Conservation (phyloP, 352 stramenopile genomes). For the Pythium dissimile region DNA sequence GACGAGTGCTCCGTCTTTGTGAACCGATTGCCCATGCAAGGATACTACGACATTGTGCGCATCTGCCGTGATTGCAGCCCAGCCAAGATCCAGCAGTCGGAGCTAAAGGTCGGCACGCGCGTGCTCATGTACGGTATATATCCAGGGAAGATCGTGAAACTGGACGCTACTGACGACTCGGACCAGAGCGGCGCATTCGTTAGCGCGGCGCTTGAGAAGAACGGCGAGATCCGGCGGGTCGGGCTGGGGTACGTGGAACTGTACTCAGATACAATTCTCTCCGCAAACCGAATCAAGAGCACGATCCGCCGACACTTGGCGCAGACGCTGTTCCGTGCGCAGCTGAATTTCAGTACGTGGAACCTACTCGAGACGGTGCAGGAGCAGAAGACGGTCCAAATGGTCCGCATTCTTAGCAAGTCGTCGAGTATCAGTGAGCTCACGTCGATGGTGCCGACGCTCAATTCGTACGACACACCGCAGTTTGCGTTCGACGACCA, state of each 20-base stretch:
- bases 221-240: conserved; percentile 38
- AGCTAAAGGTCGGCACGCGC: conserved; percentile 59
- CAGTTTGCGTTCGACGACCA: conserved; percentile 42
- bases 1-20: conserved; percentile 81
- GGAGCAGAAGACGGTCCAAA: conserved; percentile 80
- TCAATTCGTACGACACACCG: conserved; percentile 66
- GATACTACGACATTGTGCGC: conserved; percentile 80
- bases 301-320: conserved; percentile 66
- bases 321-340: conserved; percentile 72
- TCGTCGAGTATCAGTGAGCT: conserved; percentile 80
- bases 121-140: conserved; percentile 79
- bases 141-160: conserved; percentile 50
- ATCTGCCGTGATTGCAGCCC: conserved; percentile 82
- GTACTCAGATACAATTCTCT: conserved; percentile 75
- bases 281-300: conserved; percentile 81
- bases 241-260: conserved; percentile 70
- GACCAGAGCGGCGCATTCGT: conserved; percentile 53
- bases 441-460: conserved; percentile 70
- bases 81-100: conserved; percentile 62
- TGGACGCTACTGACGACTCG: conserved; percentile 60
- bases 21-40: conserved; percentile 70
- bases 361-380: conserved; percentile 78
- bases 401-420: conserved; percentile 84
- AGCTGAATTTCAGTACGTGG: conserved; percentile 86
- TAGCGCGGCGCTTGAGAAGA: conserved; percentile 53